Evolutionary conservation across 2,329 filamentous ascomycete species (phyloP), one percentile per base, ranked within the genome.

Genomic region (Parastagonospora nodorum): DNA sequence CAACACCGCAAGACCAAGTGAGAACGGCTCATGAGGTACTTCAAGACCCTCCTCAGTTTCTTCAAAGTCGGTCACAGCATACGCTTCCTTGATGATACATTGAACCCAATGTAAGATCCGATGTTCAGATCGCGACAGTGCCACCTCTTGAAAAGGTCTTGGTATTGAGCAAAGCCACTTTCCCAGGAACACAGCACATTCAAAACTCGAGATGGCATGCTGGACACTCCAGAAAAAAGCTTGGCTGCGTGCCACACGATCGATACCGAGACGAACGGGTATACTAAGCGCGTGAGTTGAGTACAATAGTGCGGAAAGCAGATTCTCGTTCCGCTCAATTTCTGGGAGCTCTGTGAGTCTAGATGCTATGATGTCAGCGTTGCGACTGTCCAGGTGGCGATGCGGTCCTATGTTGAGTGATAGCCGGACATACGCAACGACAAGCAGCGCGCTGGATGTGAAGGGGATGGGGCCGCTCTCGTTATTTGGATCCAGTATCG

Each of bases 221-320:
- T 82, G 74, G 2, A 82, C 80, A 4, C 80, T 82, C 81, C 82
- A 84, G 41, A 83, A 80, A 38, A 82, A 81, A 0, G 81, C 80
- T 43, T 84, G 81, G 12, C 80, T 84, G 12, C 79, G 72, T 0
- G 80, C 80, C 0, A 84, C 81, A 11, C 79, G 76, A 44, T 82
- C 80, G 12, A 84, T 78, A 0, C 82, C 82, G 0, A 84, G 61
- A 16, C 82, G 71, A 5, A 84, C 82, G 0, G 82, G 82, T 0
- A 83, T 82, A 41, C 81, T 83, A 0, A 84, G 69, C 7, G 80
- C 80, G 39, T 84, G 82, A 0, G 80, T 78, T 1, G 80, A 77
- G 53, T 84, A 82, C 0, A 84, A 68, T 1, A 83, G 71, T 0
- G 82, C 81, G 0, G 77, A 74, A 3, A 79, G 74, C 2, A 80